Evolutionary conservation across 108 stramenopile genomes (phyloP), one percentile per base, ranked within the genome.

Genomic region (Thalassiosira profunda): DNA sequence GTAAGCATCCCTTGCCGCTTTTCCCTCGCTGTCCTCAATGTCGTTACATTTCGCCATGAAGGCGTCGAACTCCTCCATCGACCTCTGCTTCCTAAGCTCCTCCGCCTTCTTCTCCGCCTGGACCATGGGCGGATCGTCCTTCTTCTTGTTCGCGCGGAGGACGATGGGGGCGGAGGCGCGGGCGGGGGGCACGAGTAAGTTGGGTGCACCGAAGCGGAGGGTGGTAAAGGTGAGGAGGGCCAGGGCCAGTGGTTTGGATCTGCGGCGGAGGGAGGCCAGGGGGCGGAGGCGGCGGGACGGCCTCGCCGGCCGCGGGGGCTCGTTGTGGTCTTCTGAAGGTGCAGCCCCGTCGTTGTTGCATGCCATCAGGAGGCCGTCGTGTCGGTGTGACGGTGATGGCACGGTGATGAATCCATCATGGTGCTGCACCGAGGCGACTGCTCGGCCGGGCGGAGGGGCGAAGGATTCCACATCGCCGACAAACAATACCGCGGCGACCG

Each of bases 81-180:
- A 58, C 30, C 41, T 72, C 48, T 47, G 18, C 69, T 64, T 70
- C 30, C 49, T 84, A 44, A 55, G 76, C 65, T 62, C 74, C 33
- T 70, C 82, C 72, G 40, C 80, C 66, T 67, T 74, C 41, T 55
- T 72, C 52, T 85, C 38, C 25, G 90, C 90, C 18, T 83, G 79
- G 7, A 66, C 63, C 35, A 67, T 74, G 8, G 90, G 86, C 48
- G 86, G 87, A 1, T 69, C 70, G 38, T 69, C 63, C 55, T 91
- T 84, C 34, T 75, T 51, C 53, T 86, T 80, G 24, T 80, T 71
- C 5, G 82, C 79, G 0, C 84, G 84, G 56, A 87, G 84, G 43
- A 91, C 86, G 2, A 76, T 76, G 42, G 90, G 90, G 25, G 90
- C 87, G 11, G 85, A 86, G 51, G 90, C 90, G 18, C 80, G 56